Percentiles rank a stretch among this genome's conserved stretches.
Conservation (phyloP, 768 basidiomycete genomes). For the Pleurotus pulmonarius region DNA sequence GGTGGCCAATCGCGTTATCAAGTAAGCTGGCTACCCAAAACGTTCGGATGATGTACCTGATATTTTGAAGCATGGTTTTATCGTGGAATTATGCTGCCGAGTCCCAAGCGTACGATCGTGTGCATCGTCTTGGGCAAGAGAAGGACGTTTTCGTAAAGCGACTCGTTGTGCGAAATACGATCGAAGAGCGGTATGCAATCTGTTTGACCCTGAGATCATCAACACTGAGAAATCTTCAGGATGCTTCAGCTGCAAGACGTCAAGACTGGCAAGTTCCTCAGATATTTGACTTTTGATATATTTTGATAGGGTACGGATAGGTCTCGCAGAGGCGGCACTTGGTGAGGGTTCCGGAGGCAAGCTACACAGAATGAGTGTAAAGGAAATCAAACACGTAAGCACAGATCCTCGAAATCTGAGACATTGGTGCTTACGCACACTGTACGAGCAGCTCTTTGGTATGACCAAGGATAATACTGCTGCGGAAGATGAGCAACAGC, state of each 20-base stretch:
- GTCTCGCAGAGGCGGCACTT: conserved; percentile 64
- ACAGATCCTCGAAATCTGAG: no score
- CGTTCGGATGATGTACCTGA: not conserved
- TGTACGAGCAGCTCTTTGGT: conserved; percentile 40
- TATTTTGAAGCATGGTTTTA: conserved; percentile 52
- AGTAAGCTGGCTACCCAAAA: conserved; percentile 33
- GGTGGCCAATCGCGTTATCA: conserved; percentile 65
- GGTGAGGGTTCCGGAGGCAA: conserved; percentile 64
- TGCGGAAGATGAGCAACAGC: not conserved
- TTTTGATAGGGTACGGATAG: conserved; percentile 17
- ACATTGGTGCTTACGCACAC: no score
- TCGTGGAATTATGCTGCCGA: conserved; percentile 75
- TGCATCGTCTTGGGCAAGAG: conserved; percentile 66
- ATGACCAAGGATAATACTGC: no score
- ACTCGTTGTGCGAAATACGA: conserved; percentile 61
- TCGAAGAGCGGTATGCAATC: conserved; percentile 71
- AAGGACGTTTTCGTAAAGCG: conserved; percentile 66
- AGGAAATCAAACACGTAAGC: conserved; percentile 61
- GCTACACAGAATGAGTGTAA: conserved; percentile 64
- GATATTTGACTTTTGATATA: no score
- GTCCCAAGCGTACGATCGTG: conserved; percentile 57
- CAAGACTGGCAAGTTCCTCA: no score
- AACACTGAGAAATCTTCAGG: no score
- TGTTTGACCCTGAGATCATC: no score
- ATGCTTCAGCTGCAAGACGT: conserved; percentile 70